Percentiles rank a stretch among this genome's conserved stretches.
Evolutionary conservation across 306 rosid genomes (phyloP).

Genomic region (Prunus fruticosa): DNA sequence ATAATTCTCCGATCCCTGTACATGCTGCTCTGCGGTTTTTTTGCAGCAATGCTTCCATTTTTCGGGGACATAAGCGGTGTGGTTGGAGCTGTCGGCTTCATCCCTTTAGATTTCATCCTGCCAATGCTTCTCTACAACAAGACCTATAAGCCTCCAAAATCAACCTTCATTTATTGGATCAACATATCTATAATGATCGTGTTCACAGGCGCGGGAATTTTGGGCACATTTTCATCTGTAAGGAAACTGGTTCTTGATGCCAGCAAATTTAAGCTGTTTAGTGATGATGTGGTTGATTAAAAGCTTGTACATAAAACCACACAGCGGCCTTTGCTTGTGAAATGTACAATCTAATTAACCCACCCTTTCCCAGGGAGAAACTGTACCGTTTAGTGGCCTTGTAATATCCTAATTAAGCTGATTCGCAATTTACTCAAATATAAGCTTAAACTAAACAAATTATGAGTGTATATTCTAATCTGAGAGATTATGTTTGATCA

Average conservation of each 20-base stretch:
- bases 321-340: not conserved
- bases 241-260: slow-evolving; percentile 86
- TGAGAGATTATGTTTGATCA: no score
- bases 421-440: no score
- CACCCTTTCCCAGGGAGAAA: not conserved
- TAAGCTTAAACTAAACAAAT: no score
- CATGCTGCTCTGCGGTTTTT: slow-evolving; percentile 67
- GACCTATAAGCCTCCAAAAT: slow-evolving; percentile 66
- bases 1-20: slow-evolving; percentile 69
- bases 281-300: slow-evolving; percentile 59
- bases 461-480: not conserved
- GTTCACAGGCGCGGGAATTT: slow-evolving; percentile 69
- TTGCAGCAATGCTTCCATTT: slow-evolving; percentile 95
- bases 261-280: slow-evolving; percentile 65
- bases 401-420: not conserved
- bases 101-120: slow-evolving; percentile 87
- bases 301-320: not conserved
- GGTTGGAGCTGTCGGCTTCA: slow-evolving; percentile 91
- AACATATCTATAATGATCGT: slow-evolving; percentile 69
- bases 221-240: slow-evolving; percentile 81
- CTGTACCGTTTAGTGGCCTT: not conserved
- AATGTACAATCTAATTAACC: not conserved
- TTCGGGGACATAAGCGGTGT: slow-evolving; percentile 84
- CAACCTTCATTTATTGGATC: slow-evolving; percentile 63
- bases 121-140: slow-evolving; percentile 94